A percentile compares a stretch with the other conserved stretches of the same genome.
phyloP scores from a whole-genome alignment of 2,329 filamentous ascomycete species.

The Trichoderma sp. region DNA sequence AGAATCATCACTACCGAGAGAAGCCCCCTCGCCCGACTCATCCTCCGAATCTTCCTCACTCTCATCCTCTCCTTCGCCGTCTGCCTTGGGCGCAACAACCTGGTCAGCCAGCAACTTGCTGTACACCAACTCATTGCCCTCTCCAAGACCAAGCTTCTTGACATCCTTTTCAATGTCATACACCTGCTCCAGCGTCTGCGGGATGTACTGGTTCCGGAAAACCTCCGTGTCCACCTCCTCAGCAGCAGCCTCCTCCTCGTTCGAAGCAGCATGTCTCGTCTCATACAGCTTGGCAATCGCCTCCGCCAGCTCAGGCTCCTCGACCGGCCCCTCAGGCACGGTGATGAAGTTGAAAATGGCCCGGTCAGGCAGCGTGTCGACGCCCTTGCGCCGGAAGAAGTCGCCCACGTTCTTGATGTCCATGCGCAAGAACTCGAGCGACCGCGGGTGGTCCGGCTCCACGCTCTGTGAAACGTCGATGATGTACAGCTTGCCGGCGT shows the following conservation, averaged over 20 bases:
- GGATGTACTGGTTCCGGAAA: constrained; percentile 94
- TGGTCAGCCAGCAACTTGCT: constrained; percentile 76
- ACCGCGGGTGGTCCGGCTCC: constrained; percentile 91
- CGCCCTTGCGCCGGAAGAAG: constrained; percentile 84
- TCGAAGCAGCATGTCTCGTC: constrained; percentile 47
- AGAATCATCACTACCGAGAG: constrained; percentile 43
- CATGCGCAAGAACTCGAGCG: constrained; percentile 92
- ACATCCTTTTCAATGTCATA: constrained; percentile 94
- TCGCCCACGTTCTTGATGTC: constrained; percentile 96
- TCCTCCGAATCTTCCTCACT: constrained; percentile 44
- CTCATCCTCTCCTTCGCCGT: constrained; percentile 38
- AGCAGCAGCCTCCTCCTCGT: constrained; percentile 53
- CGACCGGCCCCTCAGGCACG: constrained; percentile 54
- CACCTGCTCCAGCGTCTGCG: constrained; percentile 91
- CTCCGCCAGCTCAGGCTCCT: constrained; percentile 58
- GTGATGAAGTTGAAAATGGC: constrained; percentile 84
- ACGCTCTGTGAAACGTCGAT: constrained; percentile 98
- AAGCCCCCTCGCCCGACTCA: constrained; percentile 49
- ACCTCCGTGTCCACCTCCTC: constrained; percentile 83
- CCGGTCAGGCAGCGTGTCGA: constrained; percentile 76
- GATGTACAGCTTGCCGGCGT: constrained; percentile 78
- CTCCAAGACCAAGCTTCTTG: constrained; percentile 69
- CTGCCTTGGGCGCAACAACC: constrained; percentile 42
- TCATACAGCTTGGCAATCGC: constrained; percentile 67
- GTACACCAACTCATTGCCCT: constrained; percentile 78